These are phyloP conservation scores for Austroboletus eburneus DNA, from an alignment of 768 basidiomycete genomes.

Conservation along the genomic window DNA sequence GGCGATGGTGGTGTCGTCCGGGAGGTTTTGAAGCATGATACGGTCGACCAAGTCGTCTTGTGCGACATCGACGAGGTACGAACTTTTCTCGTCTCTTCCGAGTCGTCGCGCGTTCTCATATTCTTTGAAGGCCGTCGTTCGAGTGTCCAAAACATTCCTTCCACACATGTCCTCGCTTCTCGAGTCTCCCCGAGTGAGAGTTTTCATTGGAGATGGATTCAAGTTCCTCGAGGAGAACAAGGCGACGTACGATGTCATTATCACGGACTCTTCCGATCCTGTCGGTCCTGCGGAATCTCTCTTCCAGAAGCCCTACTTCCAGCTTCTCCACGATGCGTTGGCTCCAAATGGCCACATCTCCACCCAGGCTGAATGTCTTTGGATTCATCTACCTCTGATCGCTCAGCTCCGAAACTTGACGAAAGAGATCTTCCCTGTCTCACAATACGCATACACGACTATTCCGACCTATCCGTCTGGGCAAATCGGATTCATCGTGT, in stretches of 20 bases:
- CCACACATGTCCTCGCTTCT: constrained; percentile 91
- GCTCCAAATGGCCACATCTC: constrained; percentile 88
- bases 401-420: constrained; percentile 66
- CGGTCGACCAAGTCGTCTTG: constrained; percentile 87
- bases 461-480: constrained; percentile 99
- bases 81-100: background rate
- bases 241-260: constrained; percentile 91
- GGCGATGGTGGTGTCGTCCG: constrained; percentile 98
- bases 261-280: constrained; percentile 98
- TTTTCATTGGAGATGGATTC: constrained; percentile 93
- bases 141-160: constrained; percentile 89
- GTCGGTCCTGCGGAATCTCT: constrained; percentile 92
- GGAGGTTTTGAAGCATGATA: constrained; percentile 91
- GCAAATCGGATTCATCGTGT: constrained; percentile 92
- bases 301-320: constrained; percentile 97
- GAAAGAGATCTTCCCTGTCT: constrained; percentile 67
- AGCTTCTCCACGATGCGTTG: constrained; percentile 87
- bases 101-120: background rate
- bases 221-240: constrained; percentile 90
- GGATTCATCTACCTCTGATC: constrained; percentile 92
- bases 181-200: constrained; percentile 72
- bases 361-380: constrained; percentile 93
- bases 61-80: constrained; percentile 95
- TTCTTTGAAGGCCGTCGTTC: constrained; percentile 71
- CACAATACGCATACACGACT: constrained; percentile 92